Conservation (phyloP, 2,329 filamentous ascomycete species). For the Onygenales sp. region DNA sequence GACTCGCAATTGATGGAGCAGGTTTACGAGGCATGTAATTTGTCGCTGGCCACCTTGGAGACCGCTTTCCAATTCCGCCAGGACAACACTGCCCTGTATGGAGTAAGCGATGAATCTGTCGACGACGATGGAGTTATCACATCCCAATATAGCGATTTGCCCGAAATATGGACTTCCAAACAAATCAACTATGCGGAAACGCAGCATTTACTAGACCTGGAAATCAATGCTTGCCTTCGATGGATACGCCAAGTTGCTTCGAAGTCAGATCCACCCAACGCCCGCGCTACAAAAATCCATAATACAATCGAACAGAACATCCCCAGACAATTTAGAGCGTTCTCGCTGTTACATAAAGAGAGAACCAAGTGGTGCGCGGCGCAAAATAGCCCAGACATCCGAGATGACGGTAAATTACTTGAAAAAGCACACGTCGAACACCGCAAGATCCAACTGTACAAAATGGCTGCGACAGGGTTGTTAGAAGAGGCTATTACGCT, state of each 20-base stretch:
- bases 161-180: constrained; percentile 77
- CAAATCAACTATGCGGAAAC: constrained; percentile 28
- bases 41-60: constrained; percentile 57
- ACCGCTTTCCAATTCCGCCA: constrained; percentile 61
- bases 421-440: constrained; percentile 32
- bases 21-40: constrained; percentile 62
- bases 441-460: constrained; percentile 38
- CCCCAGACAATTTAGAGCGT: constrained; percentile 46
- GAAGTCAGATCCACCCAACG: constrained; percentile 21
- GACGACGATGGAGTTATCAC: constrained; percentile 55
- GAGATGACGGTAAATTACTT: constrained; percentile 41
- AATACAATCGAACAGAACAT: constrained; percentile 39
- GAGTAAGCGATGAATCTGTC: constrained; percentile 58
- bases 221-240: constrained; percentile 30
- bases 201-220: constrained; percentile 29
- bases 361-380: constrained; percentile 49
- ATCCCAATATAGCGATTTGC: constrained; percentile 57
- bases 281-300: constrained; percentile 29
- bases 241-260: constrained; percentile 26
- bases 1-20: constrained; percentile 34
- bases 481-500: constrained; percentile 49
- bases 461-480: constrained; percentile 42
- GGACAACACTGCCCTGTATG: constrained; percentile 61
- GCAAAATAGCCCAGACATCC: constrained; percentile 40
- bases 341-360: constrained; percentile 51